phyloP scores from a whole-genome alignment of 345 rosid genomes.

The Corchorus capsularis region DNA sequence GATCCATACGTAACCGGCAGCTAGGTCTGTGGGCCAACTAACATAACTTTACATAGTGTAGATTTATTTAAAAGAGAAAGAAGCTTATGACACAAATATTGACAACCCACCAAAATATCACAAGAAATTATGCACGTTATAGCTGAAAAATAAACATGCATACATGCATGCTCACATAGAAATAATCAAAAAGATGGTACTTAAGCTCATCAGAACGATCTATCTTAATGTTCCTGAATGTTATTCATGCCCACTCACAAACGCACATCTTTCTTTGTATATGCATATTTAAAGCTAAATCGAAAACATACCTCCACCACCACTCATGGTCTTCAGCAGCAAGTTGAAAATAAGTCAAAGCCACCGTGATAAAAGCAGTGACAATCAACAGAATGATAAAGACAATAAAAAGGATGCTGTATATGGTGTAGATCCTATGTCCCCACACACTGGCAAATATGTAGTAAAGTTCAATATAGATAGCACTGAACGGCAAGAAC shows the following conservation, averaged over 20 bases:
- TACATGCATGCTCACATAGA: background rate
- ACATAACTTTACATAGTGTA: too few relatives aligned
- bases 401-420: constrained; percentile 56
- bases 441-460: constrained; percentile 66
- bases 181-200: background rate
- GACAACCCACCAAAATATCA: background rate
- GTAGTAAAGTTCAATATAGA: constrained; percentile 58
- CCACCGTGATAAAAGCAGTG: constrained; percentile 51
- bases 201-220: background rate
- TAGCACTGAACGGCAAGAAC: constrained; percentile 58
- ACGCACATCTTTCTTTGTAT: background rate
- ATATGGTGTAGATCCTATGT: constrained; percentile 54
- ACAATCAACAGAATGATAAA: constrained; percentile 57
- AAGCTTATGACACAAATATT: background rate
- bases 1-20: too few relatives aligned
- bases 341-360: constrained; percentile 59
- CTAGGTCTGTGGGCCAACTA: too few relatives aligned
- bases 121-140: background rate
- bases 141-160: background rate
- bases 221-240: background rate
- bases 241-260: background rate
- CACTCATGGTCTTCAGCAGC: constrained; percentile 61
- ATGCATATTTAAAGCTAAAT: background rate
- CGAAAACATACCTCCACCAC: constrained; percentile 55
- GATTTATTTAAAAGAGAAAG: too few relatives aligned